These are phyloP conservation scores for Begonia masoniana DNA, from an alignment of 306 rosid species.

Conservation along the genomic window DNA sequence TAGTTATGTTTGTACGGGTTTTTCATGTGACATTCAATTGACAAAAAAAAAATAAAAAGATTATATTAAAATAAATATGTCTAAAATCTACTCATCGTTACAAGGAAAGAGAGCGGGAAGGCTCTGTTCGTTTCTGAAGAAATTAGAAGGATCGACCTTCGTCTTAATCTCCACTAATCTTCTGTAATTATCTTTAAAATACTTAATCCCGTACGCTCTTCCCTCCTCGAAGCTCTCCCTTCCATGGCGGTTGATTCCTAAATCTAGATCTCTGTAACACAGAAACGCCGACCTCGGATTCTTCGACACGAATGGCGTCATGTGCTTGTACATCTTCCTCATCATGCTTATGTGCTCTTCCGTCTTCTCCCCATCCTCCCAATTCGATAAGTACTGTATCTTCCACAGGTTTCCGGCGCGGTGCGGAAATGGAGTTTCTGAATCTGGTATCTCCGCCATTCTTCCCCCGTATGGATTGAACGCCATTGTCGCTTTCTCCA, in stretches of 20 bases:
- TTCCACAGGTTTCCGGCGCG: constrained; percentile 50
- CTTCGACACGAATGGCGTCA: constrained; percentile 72
- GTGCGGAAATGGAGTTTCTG: constrained; percentile 63
- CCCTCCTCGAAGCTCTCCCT: constrained; percentile 32
- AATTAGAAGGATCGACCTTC: constrained; percentile 49
- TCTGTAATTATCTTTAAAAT: constrained; percentile 41
- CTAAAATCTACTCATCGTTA: too few relatives aligned
- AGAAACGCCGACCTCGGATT: constrained; percentile 61
- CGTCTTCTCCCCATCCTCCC: constrained; percentile 22
- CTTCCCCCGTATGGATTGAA: constrained; percentile 82
- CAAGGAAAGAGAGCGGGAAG: constrained; percentile 26
- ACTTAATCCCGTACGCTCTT: constrained; percentile 41
- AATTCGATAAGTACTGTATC: constrained; percentile 50
- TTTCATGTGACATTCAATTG: too few relatives aligned
- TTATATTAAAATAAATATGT: too few relatives aligned
- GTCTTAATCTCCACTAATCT: constrained; percentile 58
- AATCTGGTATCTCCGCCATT: constrained; percentile 34
- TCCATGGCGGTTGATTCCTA: constrained; percentile 33
- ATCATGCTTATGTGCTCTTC: constrained; percentile 13
- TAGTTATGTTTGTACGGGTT: too few relatives aligned
- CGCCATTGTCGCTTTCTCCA: constrained; percentile 40
- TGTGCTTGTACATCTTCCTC: constrained; percentile 33
- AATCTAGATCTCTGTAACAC: constrained; percentile 69
- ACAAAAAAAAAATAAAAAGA: too few relatives aligned
- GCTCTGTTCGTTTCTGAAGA: constrained; percentile 70